phyloP scores from a whole-genome alignment of 805 yeast genomes.

The Yueomyces sp. region DNA sequence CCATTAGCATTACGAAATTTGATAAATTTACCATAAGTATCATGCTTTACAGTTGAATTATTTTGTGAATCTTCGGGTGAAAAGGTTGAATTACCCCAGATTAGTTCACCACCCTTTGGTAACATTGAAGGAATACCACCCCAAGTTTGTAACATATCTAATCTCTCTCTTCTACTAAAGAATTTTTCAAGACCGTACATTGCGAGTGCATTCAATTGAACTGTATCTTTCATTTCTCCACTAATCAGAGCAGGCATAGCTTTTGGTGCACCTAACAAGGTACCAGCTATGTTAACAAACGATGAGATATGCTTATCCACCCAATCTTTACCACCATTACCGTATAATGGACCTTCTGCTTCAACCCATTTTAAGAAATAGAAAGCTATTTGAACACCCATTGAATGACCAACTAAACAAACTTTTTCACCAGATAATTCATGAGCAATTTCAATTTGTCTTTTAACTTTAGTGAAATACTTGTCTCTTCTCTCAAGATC shows the following conservation, averaged over 20 bases:
- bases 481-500: conserved; percentile 82
- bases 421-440: conserved; percentile 47
- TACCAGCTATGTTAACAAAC: conserved; percentile 78
- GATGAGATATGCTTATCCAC: conserved; percentile 74
- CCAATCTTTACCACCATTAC: conserved; percentile 89
- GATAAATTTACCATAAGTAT: conserved; percentile 62
- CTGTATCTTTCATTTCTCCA: conserved; percentile 97
- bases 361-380: conserved; percentile 96
- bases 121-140: conserved; percentile 95
- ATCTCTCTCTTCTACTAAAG: conserved; percentile 78
- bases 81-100: conserved; percentile 74
- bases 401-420: conserved; percentile 80
- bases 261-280: conserved; percentile 89
- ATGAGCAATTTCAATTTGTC: conserved; percentile 51
- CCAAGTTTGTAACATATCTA: conserved; percentile 67
- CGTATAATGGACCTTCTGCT: conserved; percentile 65
- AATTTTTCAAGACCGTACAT: conserved; percentile 91
- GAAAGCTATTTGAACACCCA: conserved; percentile 86
- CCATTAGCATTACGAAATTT: conserved; percentile 29
- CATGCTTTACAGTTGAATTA: conserved; percentile 17
- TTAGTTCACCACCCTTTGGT: conserved; percentile 84
- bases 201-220: conserved; percentile 83
- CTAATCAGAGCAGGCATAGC: conserved; percentile 84
- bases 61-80: conserved; percentile 49
- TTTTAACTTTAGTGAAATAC: conserved; percentile 67